Base-by-base conservation (phyloP, 2,329 filamentous ascomycete species). In the Westerdykella ornata region DNA sequence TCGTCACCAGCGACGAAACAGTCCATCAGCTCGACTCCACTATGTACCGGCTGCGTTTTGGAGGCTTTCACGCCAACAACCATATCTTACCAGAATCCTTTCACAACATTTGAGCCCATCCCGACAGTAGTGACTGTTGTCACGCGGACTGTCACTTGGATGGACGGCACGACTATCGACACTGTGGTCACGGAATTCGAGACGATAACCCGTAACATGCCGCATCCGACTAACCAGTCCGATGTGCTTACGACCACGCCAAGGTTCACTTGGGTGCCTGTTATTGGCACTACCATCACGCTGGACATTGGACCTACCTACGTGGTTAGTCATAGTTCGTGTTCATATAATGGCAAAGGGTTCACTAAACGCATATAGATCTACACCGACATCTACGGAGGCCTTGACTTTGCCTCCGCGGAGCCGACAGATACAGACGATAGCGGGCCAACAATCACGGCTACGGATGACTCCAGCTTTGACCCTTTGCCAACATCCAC, bases 21-120 rank as follows among this genome's bases (percentile, higher is more conserved):
- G 8, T 8, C 22, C 22, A 26, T 26, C 22, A 26, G 22, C 15
- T 22, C 40, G 3, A 37, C 42, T 35, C 35, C 44, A 14, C 17
- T 29, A n/a, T 65, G 62, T 35, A 62, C 59, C 4, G 62, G 62
- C 16, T 65, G 62, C 36, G 51, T 56, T 1, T 43, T 65, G 9
- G 47, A 58, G 37, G 61, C 55, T 0, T 43, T 50, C 3, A 41
- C 45, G 12, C 59, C 57, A 6, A 32, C 46, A 5, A 62, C 57
- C 3, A 52, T 55, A 12, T 59, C 28, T 18, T 59, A 46, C 37
- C 19, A 43, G 4, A 11, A 37, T n/a, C 18, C 2, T 15, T 15
- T 33, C 8, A 33, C 4, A 22, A 47, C 5, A 15, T 46, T 43
- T 43, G 43, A 41, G 11, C 39, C 49, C 38, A 38, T 53, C 5